These are phyloP conservation scores for Epicoccum sorghinum DNA, from an alignment of 2,329 filamentous ascomycete species.

Conservation along the genomic window DNA sequence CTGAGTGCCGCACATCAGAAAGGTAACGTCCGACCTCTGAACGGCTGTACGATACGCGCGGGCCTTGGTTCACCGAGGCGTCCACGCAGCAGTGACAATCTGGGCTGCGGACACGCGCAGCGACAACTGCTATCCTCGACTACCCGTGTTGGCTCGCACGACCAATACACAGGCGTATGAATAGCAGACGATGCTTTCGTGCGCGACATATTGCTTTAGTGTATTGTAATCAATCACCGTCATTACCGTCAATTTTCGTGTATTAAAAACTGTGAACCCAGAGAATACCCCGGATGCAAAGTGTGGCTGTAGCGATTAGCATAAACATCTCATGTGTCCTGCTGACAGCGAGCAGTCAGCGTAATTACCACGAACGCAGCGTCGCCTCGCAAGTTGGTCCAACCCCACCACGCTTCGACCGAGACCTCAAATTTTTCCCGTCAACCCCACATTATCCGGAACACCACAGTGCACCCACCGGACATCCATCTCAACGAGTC, in stretches of 20 bases:
- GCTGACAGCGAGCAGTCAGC: too few relatives aligned
- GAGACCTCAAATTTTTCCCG: not conserved
- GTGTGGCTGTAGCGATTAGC: too few relatives aligned
- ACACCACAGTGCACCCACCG: not conserved
- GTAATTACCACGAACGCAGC: too few relatives aligned
- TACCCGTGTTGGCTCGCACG: not conserved
- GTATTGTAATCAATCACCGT: constrained; percentile 6
- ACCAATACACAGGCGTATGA: not conserved
- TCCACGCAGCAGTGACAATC: too few relatives aligned
- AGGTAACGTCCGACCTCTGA: not conserved
- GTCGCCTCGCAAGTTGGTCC: too few relatives aligned
- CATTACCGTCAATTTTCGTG: not conserved
- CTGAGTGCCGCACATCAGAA: not conserved
- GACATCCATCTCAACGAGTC: too few relatives aligned
- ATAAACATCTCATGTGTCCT: not conserved
- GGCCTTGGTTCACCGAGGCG: too few relatives aligned
- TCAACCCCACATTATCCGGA: not conserved
- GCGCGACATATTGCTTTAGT: not conserved
- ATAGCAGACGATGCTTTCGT: not conserved
- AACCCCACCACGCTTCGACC: not conserved
- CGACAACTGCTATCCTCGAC: not conserved
- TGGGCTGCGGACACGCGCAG: not conserved
- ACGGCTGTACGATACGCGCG: not conserved
- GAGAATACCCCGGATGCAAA: too few relatives aligned
- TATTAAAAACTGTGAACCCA: too few relatives aligned